A percentile compares a stretch with the other conserved stretches of the same genome.
phyloP scores from a whole-genome alignment of 805 yeast genomes.

The Candida piceae region DNA sequence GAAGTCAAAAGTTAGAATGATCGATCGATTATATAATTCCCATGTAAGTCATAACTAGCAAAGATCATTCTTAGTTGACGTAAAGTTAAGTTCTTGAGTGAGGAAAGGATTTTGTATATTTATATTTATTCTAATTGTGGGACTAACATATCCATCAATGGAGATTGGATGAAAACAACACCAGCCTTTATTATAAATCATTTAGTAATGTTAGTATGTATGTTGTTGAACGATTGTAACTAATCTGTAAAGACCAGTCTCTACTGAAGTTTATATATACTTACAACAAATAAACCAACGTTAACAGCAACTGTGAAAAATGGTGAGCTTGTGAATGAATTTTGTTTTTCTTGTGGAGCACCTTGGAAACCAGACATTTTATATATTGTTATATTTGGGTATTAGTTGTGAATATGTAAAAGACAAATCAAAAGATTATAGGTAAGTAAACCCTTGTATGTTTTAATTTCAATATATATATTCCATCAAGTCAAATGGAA shows the following conservation, averaged over 20 bases:
- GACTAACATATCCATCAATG: constrained; percentile 75
- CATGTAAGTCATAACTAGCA: too few species aligned
- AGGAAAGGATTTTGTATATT: too few species aligned
- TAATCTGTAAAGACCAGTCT: background rate
- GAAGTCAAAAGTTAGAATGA: too few species aligned
- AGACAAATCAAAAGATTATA: too few species aligned
- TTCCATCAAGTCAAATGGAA: too few species aligned
- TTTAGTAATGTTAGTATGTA: constrained; percentile 9
- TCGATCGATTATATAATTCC: too few species aligned
- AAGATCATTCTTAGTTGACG: too few species aligned
- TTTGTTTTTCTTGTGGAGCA: constrained; percentile 26
- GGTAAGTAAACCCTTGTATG: too few species aligned
- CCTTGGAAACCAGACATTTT: constrained; percentile 30
- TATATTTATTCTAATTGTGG: constrained; percentile 47
- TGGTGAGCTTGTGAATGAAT: constrained; percentile 56
- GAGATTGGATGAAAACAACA: constrained; percentile 70
- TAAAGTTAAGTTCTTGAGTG: too few species aligned
- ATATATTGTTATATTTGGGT: background rate
- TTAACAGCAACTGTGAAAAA: constrained; percentile 60
- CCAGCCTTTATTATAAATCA: constrained; percentile 41
- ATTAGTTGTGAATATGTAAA: too few species aligned
- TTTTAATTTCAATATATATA: too few species aligned
- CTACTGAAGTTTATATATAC: constrained; percentile 8
- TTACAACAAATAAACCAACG: constrained; percentile 52
- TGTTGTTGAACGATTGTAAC: background rate